Evolutionary conservation across 148 eudicot species (phyloP).

Genomic region (Oxyria digyna): DNA sequence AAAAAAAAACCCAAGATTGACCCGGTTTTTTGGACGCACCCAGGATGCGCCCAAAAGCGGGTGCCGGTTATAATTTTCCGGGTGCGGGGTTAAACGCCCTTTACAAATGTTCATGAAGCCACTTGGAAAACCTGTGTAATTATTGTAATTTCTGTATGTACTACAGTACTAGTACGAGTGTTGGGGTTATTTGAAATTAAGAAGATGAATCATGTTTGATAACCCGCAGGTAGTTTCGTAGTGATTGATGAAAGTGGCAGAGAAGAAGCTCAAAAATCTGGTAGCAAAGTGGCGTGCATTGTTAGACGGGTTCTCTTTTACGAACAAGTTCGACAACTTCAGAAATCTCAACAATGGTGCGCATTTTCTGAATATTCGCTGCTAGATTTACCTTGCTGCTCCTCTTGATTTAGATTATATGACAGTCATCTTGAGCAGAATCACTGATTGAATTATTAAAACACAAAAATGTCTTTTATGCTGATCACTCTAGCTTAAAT

Average conservation of each 20-base stretch:
- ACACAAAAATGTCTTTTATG: too few relatives aligned
- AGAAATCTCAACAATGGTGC: slow-evolving; percentile 68
- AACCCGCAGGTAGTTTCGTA: slow-evolving; percentile 64
- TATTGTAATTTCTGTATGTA: not conserved
- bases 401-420: not conserved
- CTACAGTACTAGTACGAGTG: not conserved
- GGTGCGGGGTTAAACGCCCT: too few relatives aligned
- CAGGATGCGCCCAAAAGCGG: too few relatives aligned
- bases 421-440: not conserved
- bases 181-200: not conserved
- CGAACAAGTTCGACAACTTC: slow-evolving; percentile 70
- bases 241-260: slow-evolving; percentile 84
- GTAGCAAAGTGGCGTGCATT: slow-evolving; percentile 73
- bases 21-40: too few relatives aligned
- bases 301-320: slow-evolving; percentile 80
- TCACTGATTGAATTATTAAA: not conserved
- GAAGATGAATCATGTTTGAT: not conserved
- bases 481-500: too few relatives aligned
- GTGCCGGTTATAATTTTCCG: too few relatives aligned
- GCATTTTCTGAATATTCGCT: not conserved
- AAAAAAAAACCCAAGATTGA: too few relatives aligned
- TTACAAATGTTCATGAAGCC: not conserved
- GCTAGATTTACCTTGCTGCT: not conserved
- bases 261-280: slow-evolving; percentile 74
- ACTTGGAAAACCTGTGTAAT: not conserved